phyloP scores from a whole-genome alignment of 2,329 filamentous ascomycete species.

The Ophiostoma sp. region DNA sequence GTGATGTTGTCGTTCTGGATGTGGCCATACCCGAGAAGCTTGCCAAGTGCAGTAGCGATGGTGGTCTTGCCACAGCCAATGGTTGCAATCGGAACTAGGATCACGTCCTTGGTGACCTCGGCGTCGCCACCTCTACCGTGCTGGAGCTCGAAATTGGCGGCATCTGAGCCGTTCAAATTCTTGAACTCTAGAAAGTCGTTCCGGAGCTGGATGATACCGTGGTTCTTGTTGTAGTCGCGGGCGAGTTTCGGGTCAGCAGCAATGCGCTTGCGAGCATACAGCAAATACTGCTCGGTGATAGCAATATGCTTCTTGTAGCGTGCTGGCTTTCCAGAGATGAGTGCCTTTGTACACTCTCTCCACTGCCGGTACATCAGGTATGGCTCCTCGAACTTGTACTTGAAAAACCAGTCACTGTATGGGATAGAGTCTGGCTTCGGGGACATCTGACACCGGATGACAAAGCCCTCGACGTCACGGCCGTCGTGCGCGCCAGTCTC shows the following conservation, averaged over 20 bases:
- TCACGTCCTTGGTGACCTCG: constrained; percentile 60
- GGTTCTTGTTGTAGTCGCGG: constrained; percentile 74
- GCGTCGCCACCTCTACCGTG: constrained; percentile 44
- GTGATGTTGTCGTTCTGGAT: constrained; percentile 95
- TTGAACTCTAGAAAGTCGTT: constrained; percentile 81
- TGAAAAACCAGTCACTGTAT: constrained; percentile 98
- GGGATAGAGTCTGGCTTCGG: constrained; percentile 45
- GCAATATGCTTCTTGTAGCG: constrained; percentile 78
- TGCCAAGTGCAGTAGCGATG: constrained; percentile 70
- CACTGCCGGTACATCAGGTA: constrained; percentile 99
- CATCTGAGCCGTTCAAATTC: constrained; percentile 81
- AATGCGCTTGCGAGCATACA: constrained; percentile 71
- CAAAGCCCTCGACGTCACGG: constrained; percentile 93
- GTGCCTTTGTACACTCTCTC: constrained; percentile 89
- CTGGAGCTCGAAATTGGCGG: constrained; percentile 68
- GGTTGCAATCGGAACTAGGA: constrained; percentile 86
- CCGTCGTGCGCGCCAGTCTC: constrained; percentile 87
- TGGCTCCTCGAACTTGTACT: constrained; percentile 98
- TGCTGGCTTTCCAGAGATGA: constrained; percentile 70
- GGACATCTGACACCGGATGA: constrained; percentile 77
- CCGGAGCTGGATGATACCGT: constrained; percentile 88
- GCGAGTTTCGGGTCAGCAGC: constrained; percentile 61
- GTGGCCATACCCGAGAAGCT: constrained; percentile 86
- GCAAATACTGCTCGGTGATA: constrained; percentile 86
- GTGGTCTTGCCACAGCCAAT: constrained; percentile 98